Conservation (phyloP, 805 yeast genomes). For the Myxozyma melibiosi region DNA sequence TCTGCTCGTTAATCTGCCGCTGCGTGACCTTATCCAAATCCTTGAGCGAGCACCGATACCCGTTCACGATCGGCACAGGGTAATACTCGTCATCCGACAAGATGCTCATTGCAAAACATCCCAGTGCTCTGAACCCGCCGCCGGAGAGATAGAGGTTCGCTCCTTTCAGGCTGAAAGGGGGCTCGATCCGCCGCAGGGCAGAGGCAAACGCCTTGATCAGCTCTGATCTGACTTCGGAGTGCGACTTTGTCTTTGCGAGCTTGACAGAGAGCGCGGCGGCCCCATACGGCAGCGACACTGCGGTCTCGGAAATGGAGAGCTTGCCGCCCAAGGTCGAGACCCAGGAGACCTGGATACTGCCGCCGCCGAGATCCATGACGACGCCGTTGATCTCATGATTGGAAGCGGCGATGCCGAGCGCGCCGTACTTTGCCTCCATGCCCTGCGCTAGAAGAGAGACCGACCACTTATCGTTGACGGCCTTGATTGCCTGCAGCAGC, state of each 20-base stretch:
- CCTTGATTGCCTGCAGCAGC: slow-evolving; percentile 56
- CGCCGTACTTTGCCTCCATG: slow-evolving; percentile 68
- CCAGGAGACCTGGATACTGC: slow-evolving; percentile 71
- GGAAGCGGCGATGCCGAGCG: slow-evolving; percentile 75
- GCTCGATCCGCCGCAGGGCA: slow-evolving; percentile 14
- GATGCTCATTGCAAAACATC: slow-evolving; percentile 49
- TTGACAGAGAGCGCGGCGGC: slow-evolving; percentile 67
- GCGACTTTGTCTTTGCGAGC: slow-evolving; percentile 46
- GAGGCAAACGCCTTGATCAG: slow-evolving; percentile 54
- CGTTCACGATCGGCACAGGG: slow-evolving; percentile 71
- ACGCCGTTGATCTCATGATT: slow-evolving; percentile 67
- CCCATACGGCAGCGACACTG: slow-evolving; percentile 68
- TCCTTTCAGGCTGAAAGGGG: slow-evolving; percentile 43
- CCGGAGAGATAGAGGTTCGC: slow-evolving; percentile 68
- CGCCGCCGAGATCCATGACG: slow-evolving; percentile 75
- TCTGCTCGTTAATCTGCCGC: slow-evolving; percentile 44
- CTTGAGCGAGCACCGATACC: slow-evolving; percentile 60
- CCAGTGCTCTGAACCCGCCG: slow-evolving; percentile 73
- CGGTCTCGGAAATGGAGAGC: slow-evolving; percentile 55
- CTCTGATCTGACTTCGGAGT: slow-evolving; percentile 42
- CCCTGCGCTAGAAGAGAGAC: slow-evolving; percentile 61
- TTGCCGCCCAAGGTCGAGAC: slow-evolving; percentile 59
- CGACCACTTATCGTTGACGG: slow-evolving; percentile 63
- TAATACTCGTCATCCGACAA: slow-evolving; percentile 49
- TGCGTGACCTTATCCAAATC: slow-evolving; percentile 57